Conservation (phyloP, 306 rosid species). For the Prunus salicina region DNA sequence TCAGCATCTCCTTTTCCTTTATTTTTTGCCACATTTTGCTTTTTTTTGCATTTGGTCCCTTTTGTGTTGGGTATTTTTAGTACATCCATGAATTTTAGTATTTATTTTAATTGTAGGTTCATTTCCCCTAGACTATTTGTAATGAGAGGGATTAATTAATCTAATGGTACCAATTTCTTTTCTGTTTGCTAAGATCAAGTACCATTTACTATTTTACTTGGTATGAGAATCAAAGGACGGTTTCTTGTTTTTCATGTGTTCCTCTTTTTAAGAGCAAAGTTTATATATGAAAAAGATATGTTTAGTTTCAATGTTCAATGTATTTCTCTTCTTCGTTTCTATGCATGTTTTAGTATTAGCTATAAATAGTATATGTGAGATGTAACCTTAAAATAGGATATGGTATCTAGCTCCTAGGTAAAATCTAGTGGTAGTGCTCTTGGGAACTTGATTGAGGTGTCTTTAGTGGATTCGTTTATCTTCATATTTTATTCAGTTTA, state of each 20-base stretch:
- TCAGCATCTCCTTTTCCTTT: constrained; percentile 24
- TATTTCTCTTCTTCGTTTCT: not conserved
- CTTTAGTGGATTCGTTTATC: not conserved
- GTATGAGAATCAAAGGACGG: too few species aligned
- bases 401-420: not conserved
- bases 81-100: constrained; percentile 14
- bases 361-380: not conserved
- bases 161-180: not conserved
- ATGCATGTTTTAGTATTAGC: not conserved
- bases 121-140: constrained; percentile 30
- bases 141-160: not conserved
- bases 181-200: not conserved
- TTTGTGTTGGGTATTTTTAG: constrained; percentile 29
- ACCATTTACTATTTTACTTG: not conserved
- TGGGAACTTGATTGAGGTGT: not conserved
- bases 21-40: not conserved
- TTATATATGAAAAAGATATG: not conserved
- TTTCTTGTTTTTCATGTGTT: not conserved
- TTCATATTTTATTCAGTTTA: too few species aligned
- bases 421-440: not conserved
- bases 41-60: constrained; percentile 36
- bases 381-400: not conserved
- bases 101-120: constrained; percentile 20
- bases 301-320: not conserved
- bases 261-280: not conserved